Base-by-base conservation (phyloP, 1,284 basidiomycete species). In the Marasmius oreades region DNA sequence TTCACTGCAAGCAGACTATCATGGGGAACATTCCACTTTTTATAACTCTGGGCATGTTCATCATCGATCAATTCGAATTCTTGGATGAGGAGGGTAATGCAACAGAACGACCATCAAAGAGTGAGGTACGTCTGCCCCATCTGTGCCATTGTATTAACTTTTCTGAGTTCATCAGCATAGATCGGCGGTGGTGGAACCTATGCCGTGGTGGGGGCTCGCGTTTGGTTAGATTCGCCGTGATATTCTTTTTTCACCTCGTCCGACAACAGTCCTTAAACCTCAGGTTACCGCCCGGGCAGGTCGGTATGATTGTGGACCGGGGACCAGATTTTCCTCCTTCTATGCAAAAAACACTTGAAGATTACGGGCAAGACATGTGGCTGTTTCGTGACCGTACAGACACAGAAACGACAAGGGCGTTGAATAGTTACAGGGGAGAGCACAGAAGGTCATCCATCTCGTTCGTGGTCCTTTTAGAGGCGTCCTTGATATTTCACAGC, bases 141-240 rank as follows among this genome's bases (percentile, higher is more conserved):
- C 23, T 42, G 51, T 55, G 34, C 56, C 36, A 51, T 31, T 28
- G 46, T 44, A 53, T 51, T 37, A 26, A 57, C 55, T 59, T 42
- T 52, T 60, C 55, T 62, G 44, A 56, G n/a, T n/a, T n/a, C n/a
- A n/a, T 53, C 54, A 18, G 14, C 47, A 26, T 52, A 95, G 90
- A 93, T 97, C 59, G 95, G 95, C 31, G 95, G 95, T 0, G 95
- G 92, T 5, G 95, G 95, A 0, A 90, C 86, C 0, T 91, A 90
- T 68, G 86, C 88, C 56, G 74, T 77, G 43, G 77, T 95, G 43
- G 93, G 92, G 4, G 86, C 90, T 22, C 80, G 93, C 36, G 82
- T 95, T 67, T 92, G 92, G 92, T 90, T 53, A 59, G 68, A 43
- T 23, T 53, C 42, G 22, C 52, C 50, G 43, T n/a, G 7, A 23